Evolutionary conservation across 2,329 filamentous ascomycete species (phyloP), one percentile per base, ranked within the genome.

Genomic region (Phialophora verrucosa): DNA sequence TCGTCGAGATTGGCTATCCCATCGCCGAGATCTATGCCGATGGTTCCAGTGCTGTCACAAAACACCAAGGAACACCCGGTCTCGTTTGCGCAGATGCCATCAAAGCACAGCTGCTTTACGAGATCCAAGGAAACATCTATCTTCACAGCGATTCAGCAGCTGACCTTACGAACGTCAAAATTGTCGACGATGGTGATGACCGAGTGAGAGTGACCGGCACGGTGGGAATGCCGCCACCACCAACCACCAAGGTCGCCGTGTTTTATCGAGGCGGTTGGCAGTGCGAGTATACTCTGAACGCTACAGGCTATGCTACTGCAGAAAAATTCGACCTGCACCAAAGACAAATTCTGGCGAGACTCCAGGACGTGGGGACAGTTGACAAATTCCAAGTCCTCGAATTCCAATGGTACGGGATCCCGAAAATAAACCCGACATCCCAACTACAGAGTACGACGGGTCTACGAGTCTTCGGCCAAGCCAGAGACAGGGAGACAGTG

Each of bases 181-280:
- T 84, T 3, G 70, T 76, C 17, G 70, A 80, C 14, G 74, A 72
- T 1, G 76, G 75, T 0, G 67, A 71, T 55, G 71, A 78, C 59
- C 66, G 76, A 71, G 78, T 83, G 2, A 74, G 75, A 0, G 68
- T 84, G 62, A 66, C 67, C 23, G 80, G 81, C 12, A 75, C 82
- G 8, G 77, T 75, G 54, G 79, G 78, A 4, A 64, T 71, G 1
- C 77, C 80, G 0, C 83, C 83, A 1, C 83, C 83, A 0, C 76
- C 81, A 0, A 84, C 83, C 0, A 84, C 83, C 0, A 85, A 85
- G 68, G 76, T 82, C 6, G 81, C 81, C n/a, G 75, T 84, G 11
- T 82, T 80, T 62, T 83, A 82, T 53, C 74, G 75, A 5, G 83
- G 78, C 3, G 83, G 83, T 0, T 85, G 77, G 62, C 79, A 84